Evolutionary conservation across 176 grass and related monocot genomes (phyloP), one percentile per base, ranked within the genome.

Genomic region (Aegilops longissima): DNA sequence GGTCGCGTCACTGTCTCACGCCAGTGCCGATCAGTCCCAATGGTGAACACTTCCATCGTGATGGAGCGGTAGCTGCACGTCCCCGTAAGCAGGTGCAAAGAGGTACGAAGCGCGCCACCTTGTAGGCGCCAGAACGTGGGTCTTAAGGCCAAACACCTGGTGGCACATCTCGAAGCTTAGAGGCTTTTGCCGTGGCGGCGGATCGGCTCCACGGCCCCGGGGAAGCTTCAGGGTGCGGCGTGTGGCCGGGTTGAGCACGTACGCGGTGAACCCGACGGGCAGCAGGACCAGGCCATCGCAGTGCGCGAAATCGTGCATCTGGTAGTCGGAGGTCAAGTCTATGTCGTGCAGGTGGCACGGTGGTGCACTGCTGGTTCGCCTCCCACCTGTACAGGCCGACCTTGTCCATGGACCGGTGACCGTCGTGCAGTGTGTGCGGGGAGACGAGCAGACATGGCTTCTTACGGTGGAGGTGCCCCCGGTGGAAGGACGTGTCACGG

Each of bases 11-110:
- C 21, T 0, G 36, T 4, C 56, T 79, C 77, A 4, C 58, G 77
- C 58, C 58, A 80, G 11, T 38, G 77, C 6, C 20, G 20, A n/a
- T 80, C 21, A n/a, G n/a, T 24, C 12, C 34, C 35, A 36, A 80
- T 16, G 35, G 58, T 80, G 77, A 80, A 27, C 35, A 80, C 77
- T 61, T 80, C 77, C 77, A 80, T 80, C 12, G 6, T 18, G n/a
- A 58, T 42, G 35, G 24, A 8, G 27, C 9, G 12, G 35, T 9
- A 49, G 56, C 31, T 33, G 11, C 34, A 5, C 2, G 2, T 11
- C 29, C 0, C 30, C 45, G 3, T 49, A 49, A 49, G 3, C 6
- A 68, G 0, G 13, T 7, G 30, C 8, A 8, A 10, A 39, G 7
- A 7, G 5, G 35, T 42, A 39, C 21, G 59, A 23, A 80, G 6